Conservation (phyloP, 306 rosid species). For the Echinosophora koreensis region DNA sequence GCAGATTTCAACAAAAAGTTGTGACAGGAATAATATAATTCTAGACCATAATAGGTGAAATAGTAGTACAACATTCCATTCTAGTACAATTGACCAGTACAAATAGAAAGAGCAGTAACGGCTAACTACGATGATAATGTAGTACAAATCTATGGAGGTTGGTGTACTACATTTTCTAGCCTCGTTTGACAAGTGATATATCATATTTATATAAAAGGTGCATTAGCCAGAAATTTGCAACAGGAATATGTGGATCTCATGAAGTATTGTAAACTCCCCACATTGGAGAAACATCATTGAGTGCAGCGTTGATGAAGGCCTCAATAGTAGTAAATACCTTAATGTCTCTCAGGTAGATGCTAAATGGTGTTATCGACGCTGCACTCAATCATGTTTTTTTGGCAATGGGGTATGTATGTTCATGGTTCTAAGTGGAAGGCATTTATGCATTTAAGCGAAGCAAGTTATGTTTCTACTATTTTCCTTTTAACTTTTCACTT, state of each 20-base stretch:
- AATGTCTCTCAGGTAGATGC: neutral
- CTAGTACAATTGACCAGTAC: constrained; percentile 46
- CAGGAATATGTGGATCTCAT: constrained; percentile 6
- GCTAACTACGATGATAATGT: neutral
- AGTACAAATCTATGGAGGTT: constrained; percentile 43
- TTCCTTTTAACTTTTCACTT: neutral
- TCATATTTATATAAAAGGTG: constrained; percentile 10
- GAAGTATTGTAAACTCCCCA: constrained; percentile 35
- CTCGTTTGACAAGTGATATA: neutral
- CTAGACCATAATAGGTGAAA: neutral
- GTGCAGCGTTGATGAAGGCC: constrained; percentile 92
- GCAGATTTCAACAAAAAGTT: neutral
- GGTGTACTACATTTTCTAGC: constrained; percentile 33
- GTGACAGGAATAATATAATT: constrained; percentile 4
- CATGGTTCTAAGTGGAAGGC: neutral
- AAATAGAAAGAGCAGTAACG: neutral
- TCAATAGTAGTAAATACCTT: neutral
- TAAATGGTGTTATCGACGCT: constrained; percentile 48
- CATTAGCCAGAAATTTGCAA: neutral
- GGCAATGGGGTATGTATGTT: neutral
- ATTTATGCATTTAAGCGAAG: neutral
- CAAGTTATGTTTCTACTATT: constrained; percentile 29
- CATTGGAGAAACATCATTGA: constrained; percentile 79
- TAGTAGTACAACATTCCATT: constrained; percentile 45
- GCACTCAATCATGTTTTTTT: constrained; percentile 72